Conservation (phyloP, 805 yeast genomes). For the Wickerhamomyces pijperi region DNA sequence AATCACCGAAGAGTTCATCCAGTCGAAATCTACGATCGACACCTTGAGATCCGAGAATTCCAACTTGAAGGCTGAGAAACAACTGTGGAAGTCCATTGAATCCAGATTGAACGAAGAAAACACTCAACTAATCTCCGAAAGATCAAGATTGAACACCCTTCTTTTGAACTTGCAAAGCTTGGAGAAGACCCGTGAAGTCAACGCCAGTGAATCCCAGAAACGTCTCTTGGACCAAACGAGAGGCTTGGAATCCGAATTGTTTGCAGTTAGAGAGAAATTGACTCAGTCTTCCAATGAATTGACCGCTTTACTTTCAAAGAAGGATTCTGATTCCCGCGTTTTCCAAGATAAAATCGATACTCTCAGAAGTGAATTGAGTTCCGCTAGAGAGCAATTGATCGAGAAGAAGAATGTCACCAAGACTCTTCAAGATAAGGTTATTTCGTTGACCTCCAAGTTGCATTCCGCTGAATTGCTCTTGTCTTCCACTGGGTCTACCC, state of each 20-base stretch:
- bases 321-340: slow-evolving; percentile 44
- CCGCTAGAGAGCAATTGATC: slow-evolving; percentile 29
- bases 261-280: slow-evolving; percentile 32
- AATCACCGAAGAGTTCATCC: slow-evolving; percentile 43
- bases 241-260: slow-evolving; percentile 35
- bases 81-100: slow-evolving; percentile 37
- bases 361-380: slow-evolving; percentile 32
- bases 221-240: slow-evolving; percentile 39
- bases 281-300: slow-evolving; percentile 40
- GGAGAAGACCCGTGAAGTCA: slow-evolving; percentile 48
- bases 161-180: slow-evolving; percentile 50
- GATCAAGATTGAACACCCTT: slow-evolving; percentile 42
- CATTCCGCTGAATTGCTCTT: slow-evolving; percentile 14
- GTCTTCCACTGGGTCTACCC: slow-evolving; percentile 8
- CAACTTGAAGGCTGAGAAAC: slow-evolving; percentile 43
- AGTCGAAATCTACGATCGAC: slow-evolving; percentile 35
- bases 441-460: slow-evolving; percentile 21
- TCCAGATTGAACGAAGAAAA: slow-evolving; percentile 42
- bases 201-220: slow-evolving; percentile 36
- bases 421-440: slow-evolving; percentile 27
- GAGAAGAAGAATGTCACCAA: slow-evolving; percentile 30
- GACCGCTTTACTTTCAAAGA: slow-evolving; percentile 36
- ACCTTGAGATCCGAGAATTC: slow-evolving; percentile 32
- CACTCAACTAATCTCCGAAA: slow-evolving; percentile 43
- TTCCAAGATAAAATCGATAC: slow-evolving; percentile 52